Conservation (phyloP, 305 asterid species). For the Fraxinus sp. region DNA sequence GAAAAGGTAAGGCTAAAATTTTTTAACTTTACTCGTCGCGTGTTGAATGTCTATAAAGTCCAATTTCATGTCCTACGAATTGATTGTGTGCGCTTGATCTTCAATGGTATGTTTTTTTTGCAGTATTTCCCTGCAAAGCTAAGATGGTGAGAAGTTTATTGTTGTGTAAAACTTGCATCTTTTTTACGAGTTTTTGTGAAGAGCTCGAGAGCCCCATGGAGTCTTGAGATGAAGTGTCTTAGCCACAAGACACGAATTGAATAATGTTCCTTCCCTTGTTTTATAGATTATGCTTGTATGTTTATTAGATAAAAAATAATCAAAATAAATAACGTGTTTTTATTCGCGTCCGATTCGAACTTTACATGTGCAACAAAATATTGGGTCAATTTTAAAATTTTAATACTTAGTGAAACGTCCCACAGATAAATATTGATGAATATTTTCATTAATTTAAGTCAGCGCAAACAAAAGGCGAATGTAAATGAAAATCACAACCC, state of each 20-base stretch:
- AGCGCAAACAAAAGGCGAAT: background rate
- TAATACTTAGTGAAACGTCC: background rate
- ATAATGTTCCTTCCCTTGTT: background rate
- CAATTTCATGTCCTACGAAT: background rate
- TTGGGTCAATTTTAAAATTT: background rate
- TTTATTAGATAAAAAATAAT: background rate
- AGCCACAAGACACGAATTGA: background rate
- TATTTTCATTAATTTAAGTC: no score
- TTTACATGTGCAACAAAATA: background rate
- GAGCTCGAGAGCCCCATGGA: background rate
- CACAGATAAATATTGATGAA: background rate
- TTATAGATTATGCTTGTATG: background rate
- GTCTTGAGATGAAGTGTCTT: background rate
- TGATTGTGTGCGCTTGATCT: background rate
- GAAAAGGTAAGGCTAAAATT: conserved; percentile 41
- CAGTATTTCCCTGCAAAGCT: conserved; percentile 59
- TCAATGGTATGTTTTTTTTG: background rate
- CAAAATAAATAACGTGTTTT: background rate
- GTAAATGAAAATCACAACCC: background rate
- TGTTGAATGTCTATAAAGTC: background rate
- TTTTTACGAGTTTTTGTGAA: background rate
- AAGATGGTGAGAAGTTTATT: conserved; percentile 40
- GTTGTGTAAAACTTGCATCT: background rate
- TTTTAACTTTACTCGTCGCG: background rate
- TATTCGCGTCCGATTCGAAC: background rate